Conservation (phyloP, 2,329 filamentous ascomycete genomes). For the Zasmidium citrigriseum region DNA sequence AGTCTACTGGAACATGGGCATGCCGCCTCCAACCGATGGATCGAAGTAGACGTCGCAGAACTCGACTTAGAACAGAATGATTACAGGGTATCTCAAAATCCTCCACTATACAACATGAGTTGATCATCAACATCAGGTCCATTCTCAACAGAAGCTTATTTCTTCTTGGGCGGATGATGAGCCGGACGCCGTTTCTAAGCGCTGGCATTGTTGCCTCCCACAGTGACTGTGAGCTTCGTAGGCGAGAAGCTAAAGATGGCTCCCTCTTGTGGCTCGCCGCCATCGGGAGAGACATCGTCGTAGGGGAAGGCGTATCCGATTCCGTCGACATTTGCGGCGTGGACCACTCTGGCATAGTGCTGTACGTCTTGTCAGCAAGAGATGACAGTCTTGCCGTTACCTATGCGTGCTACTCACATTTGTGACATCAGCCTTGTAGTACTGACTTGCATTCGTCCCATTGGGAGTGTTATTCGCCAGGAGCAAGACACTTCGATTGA, state of each 20-base stretch:
- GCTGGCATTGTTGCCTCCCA: conserved; percentile 33
- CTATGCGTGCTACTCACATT: conserved; percentile 28
- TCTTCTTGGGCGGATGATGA: background rate
- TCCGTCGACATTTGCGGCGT: conserved; percentile 54
- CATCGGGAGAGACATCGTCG: conserved; percentile 65
- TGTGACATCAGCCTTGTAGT: conserved; percentile 31
- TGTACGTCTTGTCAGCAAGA: conserved; percentile 15
- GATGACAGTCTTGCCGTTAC: background rate
- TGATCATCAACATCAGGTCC: background rate
- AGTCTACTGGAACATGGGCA: conserved; percentile 11
- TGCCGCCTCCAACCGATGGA: conserved; percentile 3
- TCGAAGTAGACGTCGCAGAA: background rate
- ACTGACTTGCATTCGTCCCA: conserved; percentile 28
- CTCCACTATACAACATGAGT: background rate
- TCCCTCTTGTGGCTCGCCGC: conserved; percentile 43
- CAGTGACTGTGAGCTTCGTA: conserved; percentile 28
- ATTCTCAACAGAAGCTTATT: background rate
- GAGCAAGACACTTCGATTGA: conserved; percentile 72
- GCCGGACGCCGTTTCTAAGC: conserved; percentile 2
- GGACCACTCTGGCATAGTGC: conserved; percentile 38
- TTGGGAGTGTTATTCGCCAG: conserved; percentile 40
- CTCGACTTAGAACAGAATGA: background rate
- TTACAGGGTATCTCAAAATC: conserved; percentile 1
- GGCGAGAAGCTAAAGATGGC: conserved; percentile 34
- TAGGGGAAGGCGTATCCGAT: conserved; percentile 68